A percentile compares a stretch with the other conserved stretches of the same genome.
Conservation (phyloP, 2,329 filamentous ascomycete species). For the Trichophyton mentagrophytes region DNA sequence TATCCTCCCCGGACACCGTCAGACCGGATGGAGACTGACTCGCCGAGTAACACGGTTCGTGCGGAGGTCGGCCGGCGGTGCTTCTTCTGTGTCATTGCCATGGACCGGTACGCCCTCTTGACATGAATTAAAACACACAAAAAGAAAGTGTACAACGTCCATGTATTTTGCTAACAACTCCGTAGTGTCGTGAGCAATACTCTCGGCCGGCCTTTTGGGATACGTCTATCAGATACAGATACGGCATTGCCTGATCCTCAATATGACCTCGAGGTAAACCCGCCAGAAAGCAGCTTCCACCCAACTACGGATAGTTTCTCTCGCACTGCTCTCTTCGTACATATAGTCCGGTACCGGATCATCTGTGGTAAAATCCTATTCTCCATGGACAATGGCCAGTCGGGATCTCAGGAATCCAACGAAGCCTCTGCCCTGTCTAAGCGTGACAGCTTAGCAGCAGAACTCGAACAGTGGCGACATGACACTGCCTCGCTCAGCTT, state of each 20-base stretch:
- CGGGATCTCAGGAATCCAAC: conserved; percentile 1
- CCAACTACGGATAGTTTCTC: conserved; percentile 10
- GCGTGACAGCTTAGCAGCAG: conserved; percentile 8
- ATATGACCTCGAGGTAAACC: conserved; percentile 11
- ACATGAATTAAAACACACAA: not conserved
- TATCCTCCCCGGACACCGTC: conserved; percentile 17
- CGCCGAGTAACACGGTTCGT: not conserved
- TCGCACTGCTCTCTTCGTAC: conserved; percentile 25
- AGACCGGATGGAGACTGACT: conserved; percentile 3
- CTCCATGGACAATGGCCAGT: conserved; percentile 19
- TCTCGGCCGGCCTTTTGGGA: conserved; percentile 30
- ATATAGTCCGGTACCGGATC: conserved; percentile 31
- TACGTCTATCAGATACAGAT: conserved; percentile 33
- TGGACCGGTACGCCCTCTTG: conserved; percentile 24
- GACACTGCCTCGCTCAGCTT: conserved; percentile 9
- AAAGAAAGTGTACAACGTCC: not conserved
- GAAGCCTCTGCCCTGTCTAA: conserved; percentile 6
- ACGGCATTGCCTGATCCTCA: conserved; percentile 24
- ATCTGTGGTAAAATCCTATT: conserved; percentile 31
- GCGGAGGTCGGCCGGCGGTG: conserved; percentile 28
- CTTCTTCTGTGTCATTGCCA: conserved; percentile 34
- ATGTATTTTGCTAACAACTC: not conserved
- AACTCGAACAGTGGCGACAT: conserved; percentile 18
- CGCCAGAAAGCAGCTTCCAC: conserved; percentile 9
- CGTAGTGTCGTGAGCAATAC: conserved; percentile 21